These are phyloP conservation scores for Boletus smithii DNA, from an alignment of 1,284 basidiomycete genomes.

Conservation along the genomic window DNA sequence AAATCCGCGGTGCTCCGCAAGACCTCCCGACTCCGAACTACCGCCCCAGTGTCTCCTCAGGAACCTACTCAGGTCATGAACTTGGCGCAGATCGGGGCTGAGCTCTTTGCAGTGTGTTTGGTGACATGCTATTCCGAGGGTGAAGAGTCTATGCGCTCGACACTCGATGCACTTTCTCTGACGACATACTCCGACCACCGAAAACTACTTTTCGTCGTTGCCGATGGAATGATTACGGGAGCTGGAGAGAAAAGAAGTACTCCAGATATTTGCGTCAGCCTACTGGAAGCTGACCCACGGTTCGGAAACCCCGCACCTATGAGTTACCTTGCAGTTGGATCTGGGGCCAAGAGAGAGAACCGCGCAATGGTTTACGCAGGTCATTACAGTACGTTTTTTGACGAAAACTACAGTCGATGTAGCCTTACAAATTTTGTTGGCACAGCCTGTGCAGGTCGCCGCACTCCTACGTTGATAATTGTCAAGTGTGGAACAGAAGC, in stretches of 20 bases:
- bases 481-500: conserved; percentile 94
- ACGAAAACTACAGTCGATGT: neutral
- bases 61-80: conserved; percentile 67
- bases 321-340: conserved; percentile 90
- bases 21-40: conserved; percentile 40
- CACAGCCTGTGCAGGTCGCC: conserved; percentile 73
- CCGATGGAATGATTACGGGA: conserved; percentile 99
- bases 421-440: conserved; percentile 4
- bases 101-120: conserved; percentile 92
- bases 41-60: conserved; percentile 45
- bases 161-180: conserved; percentile 87
- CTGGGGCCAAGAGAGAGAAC: conserved; percentile 87
- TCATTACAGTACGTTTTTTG: conserved; percentile 82
- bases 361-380: conserved; percentile 98
- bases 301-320: conserved; percentile 97
- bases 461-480: conserved; percentile 92
- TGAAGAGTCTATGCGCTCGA: conserved; percentile 86
- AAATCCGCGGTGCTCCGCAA: conserved; percentile 43
- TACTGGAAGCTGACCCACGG: conserved; percentile 90
- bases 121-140: conserved; percentile 99
- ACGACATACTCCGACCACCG: conserved; percentile 90
- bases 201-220: conserved; percentile 92
- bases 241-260: conserved; percentile 93
- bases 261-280: conserved; percentile 91
- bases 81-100: conserved; percentile 85